These are phyloP conservation scores for Syzygium malaccense DNA, from an alignment of 441 rosid genomes.

Conservation along the genomic window DNA sequence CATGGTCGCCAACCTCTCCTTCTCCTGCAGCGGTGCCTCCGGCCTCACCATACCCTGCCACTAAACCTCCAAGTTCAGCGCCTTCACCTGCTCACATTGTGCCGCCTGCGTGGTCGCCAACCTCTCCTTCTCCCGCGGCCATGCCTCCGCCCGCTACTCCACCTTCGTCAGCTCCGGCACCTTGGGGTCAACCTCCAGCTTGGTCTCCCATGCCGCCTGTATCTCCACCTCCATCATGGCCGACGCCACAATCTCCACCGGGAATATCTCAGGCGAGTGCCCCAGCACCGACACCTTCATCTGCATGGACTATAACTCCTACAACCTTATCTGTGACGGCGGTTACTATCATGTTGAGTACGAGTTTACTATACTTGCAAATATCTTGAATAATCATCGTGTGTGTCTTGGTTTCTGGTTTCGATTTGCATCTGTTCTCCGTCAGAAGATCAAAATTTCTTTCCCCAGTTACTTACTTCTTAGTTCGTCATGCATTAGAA, in stretches of 20 bases:
- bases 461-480: neutral
- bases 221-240: neutral
- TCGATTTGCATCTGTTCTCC: neutral
- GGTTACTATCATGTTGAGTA: neutral
- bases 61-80: neutral
- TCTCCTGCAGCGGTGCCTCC: neutral
- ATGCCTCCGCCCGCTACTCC: neutral
- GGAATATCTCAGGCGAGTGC: neutral
- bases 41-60: neutral
- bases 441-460: neutral
- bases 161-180: neutral
- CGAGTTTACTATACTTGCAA: neutral
- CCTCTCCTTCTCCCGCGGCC: neutral
- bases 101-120: neutral
- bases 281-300: neutral
- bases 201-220: neutral
- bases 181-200: neutral
- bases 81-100: neutral
- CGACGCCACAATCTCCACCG: neutral
- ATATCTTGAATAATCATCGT: neutral
- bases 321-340: neutral
- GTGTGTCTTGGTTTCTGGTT: neutral
- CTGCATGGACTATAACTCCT: neutral
- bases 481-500: neutral
- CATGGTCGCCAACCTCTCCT: neutral